These are phyloP conservation scores for Wickerhamomyces tratensis DNA, from an alignment of 805 yeast genomes.

Conservation along the genomic window DNA sequence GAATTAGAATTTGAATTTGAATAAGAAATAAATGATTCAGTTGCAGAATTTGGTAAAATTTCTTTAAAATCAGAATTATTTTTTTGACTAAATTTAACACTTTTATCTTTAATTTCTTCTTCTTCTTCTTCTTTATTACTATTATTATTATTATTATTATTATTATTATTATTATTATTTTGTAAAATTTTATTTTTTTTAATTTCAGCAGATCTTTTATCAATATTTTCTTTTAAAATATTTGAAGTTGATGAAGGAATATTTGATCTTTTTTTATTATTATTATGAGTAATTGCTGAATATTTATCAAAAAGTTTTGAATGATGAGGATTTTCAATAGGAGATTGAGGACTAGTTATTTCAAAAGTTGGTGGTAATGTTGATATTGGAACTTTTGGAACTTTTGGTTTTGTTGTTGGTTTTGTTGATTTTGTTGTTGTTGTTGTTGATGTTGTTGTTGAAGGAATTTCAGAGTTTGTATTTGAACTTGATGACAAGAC, in stretches of 20 bases:
- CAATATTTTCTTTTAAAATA: too few relatives aligned
- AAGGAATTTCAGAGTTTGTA: background rate
- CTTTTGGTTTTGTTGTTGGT: background rate
- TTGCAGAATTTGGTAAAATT: background rate
- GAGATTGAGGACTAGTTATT: background rate
- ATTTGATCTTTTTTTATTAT: background rate
- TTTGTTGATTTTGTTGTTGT: background rate
- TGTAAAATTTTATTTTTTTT: too few relatives aligned
- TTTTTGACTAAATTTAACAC: background rate
- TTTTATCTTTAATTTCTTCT: background rate
- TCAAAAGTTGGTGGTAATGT: background rate
- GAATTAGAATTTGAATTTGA: too few relatives aligned
- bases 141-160: too few relatives aligned
- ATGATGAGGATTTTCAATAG: background rate
- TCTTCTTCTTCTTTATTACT: constrained; percentile 5
- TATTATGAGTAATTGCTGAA: too few relatives aligned
- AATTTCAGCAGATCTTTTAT: too few relatives aligned
- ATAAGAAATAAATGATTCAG: too few relatives aligned
- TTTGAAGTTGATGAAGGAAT: background rate
- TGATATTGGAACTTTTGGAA: background rate
- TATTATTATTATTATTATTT: too few relatives aligned
- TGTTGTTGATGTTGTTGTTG: background rate
- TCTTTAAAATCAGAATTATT: background rate
- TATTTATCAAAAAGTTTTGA: background rate
- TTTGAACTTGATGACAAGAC: too few relatives aligned